Percentiles rank a stretch among this genome's conserved stretches.
These are phyloP conservation scores for Yamadazyma diddensiae DNA, from an alignment of 1,139 yeast genomes.

Conservation along the genomic window DNA sequence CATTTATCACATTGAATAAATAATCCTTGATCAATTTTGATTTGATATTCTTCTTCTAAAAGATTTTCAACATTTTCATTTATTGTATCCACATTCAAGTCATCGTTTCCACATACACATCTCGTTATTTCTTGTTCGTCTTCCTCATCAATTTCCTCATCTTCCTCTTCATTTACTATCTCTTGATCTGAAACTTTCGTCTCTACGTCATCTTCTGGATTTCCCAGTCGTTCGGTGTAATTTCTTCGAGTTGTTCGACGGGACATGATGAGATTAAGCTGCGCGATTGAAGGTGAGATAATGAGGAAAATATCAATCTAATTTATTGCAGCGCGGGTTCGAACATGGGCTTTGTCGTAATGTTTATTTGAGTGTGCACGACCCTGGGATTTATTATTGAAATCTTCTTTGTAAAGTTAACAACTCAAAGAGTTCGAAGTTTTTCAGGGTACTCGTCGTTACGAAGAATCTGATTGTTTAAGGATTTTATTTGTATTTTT, in stretches of 20 bases:
- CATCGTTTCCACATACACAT: conserved; percentile 83
- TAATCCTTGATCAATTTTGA: conserved; percentile 71
- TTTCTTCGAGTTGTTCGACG: conserved; percentile 15
- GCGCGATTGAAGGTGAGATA: too few relatives aligned
- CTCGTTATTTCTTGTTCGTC: conserved; percentile 78
- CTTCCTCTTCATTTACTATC: conserved; percentile 1
- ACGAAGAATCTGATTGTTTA: too few relatives aligned
- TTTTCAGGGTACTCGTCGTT: too few relatives aligned
- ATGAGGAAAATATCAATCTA: too few relatives aligned
- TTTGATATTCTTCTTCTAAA: conserved; percentile 51
- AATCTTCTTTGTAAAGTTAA: too few relatives aligned
- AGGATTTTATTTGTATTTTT: too few relatives aligned
- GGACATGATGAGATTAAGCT: conserved; percentile 14
- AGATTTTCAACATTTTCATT: conserved; percentile 39
- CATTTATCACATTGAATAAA: conserved; percentile 90
- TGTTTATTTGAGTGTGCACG: too few relatives aligned
- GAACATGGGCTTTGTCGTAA: too few relatives aligned
- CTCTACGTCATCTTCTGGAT: conserved; percentile 19
- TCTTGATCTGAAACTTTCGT: conserved; percentile 57
- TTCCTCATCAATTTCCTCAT: conserved; percentile 24
- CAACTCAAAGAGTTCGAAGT: too few relatives aligned
- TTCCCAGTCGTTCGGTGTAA: conserved; percentile 11
- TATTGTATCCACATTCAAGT: conserved; percentile 43
- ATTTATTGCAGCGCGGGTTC: too few relatives aligned
- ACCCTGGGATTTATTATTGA: too few relatives aligned